Evolutionary conservation across 768 basidiomycete genomes (phyloP).

Genomic region (Daedaleopsis nitida): DNA sequence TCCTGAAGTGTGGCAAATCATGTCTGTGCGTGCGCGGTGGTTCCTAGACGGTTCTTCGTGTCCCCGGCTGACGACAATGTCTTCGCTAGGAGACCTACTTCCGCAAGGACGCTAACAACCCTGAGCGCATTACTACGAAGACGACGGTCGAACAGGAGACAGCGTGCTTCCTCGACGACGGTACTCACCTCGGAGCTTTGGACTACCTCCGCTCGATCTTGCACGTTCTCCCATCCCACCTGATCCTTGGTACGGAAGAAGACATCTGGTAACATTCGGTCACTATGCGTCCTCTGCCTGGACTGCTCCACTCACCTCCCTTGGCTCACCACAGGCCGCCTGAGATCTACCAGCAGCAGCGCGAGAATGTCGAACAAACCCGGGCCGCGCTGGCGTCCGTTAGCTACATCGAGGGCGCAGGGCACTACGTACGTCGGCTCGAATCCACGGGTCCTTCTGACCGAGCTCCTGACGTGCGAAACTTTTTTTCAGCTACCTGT

Average conservation of each 20-base stretch:
- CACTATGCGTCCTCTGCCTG: too few relatives aligned
- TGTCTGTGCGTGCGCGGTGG: background rate
- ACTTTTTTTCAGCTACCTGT: background rate
- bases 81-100: slow-evolving; percentile 3
- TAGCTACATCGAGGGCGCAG: background rate
- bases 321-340: background rate
- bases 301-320: too few relatives aligned
- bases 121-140: slow-evolving; percentile 23
- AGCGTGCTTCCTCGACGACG: slow-evolving; percentile 22
- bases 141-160: slow-evolving; percentile 28
- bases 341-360: background rate
- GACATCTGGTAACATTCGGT: background rate
- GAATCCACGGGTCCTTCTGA: background rate
- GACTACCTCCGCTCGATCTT: background rate
- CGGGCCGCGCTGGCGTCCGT: background rate
- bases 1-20: slow-evolving; percentile 9
- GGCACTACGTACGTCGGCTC: background rate
- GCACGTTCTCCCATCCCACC: background rate
- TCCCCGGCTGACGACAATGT: background rate
- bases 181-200: slow-evolving; percentile 13
- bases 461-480: background rate
- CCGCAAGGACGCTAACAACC: slow-evolving; percentile 12
- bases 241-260: background rate
- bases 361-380: background rate
- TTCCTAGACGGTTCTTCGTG: background rate